A percentile compares a stretch with the other conserved stretches of the same genome.
Evolutionary conservation across 139 green algal genomes (phyloP).

Genomic region (Dunaliella primolecta): DNA sequence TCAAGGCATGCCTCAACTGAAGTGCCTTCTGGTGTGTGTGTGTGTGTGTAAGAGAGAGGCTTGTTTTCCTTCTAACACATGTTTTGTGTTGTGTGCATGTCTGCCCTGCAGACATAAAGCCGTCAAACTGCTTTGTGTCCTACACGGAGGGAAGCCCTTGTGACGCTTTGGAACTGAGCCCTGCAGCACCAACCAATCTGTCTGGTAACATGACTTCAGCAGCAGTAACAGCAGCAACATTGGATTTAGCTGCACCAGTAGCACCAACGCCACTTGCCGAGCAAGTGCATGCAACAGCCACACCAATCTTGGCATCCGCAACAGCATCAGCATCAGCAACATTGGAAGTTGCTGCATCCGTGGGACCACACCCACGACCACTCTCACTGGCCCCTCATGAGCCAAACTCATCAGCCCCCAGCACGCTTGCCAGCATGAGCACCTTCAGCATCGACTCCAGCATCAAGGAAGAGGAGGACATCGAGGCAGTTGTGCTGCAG

Average conservation of each 20-base stretch:
- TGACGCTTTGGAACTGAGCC: not conserved
- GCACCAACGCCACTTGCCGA: not conserved
- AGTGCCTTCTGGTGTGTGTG: too few species aligned
- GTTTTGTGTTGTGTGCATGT: not conserved
- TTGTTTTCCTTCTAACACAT: too few species aligned
- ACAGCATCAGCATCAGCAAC: not conserved
- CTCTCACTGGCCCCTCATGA: too few species aligned
- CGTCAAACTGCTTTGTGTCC: slow-evolving; percentile 1
- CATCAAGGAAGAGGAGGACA: not conserved
- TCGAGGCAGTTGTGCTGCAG: not conserved
- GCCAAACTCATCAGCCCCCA: too few species aligned
- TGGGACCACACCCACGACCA: too few species aligned
- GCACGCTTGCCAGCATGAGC: not conserved
- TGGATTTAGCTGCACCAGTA: not conserved
- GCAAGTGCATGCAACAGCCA: not conserved
- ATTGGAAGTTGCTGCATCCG: too few species aligned
- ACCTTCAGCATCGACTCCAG: slow-evolving; percentile 1
- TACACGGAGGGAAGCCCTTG: not conserved
- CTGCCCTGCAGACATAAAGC: slow-evolving; percentile 6
- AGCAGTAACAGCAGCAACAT: not conserved
- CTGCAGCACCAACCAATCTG: not conserved
- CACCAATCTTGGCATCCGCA: not conserved
- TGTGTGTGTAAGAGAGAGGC: too few species aligned
- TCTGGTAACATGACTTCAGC: not conserved
- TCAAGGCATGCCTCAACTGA: too few species aligned